A percentile compares a stretch with the other conserved stretches of the same genome.
Evolutionary conservation across 176 grass and related monocot genomes (phyloP).

Genomic region (Areca catechu): DNA sequence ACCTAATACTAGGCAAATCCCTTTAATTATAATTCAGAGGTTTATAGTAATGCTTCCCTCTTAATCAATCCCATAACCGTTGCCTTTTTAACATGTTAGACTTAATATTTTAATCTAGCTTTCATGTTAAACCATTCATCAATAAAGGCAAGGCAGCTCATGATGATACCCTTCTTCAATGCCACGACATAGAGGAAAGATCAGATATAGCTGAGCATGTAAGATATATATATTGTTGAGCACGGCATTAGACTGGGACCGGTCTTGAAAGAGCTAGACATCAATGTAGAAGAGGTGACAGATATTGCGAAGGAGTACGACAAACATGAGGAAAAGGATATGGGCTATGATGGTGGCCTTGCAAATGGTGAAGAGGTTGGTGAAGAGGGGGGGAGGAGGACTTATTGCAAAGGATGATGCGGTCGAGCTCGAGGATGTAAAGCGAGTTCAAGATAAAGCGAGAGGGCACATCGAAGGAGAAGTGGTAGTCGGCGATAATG

Average conservation of each 20-base stretch:
- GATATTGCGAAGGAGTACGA: conserved; percentile 74
- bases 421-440: conserved; percentile 83
- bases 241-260: conserved; percentile 83
- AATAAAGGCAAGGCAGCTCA: conserved; percentile 67
- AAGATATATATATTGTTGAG: conserved; percentile 84
- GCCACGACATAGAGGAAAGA: conserved; percentile 88
- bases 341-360: conserved; percentile 85
- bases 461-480: conserved; percentile 89
- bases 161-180: conserved; percentile 91
- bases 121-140: too few species aligned
- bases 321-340: conserved; percentile 86
- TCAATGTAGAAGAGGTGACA: conserved; percentile 97
- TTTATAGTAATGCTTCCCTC: too few species aligned
- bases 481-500: conserved; percentile 54
- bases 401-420: conserved; percentile 77
- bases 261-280: conserved; percentile 85
- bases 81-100: too few species aligned
- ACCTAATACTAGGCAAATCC: too few species aligned
- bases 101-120: too few species aligned
- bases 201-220: conserved; percentile 81
- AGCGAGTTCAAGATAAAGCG: conserved; percentile 71
- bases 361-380: too few species aligned
- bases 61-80: too few species aligned
- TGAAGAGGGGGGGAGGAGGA: conserved; percentile 68
- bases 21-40: too few species aligned